Evolutionary conservation across 2,329 filamentous ascomycete genomes (phyloP), one percentile per base, ranked within the genome.

Genomic region (Calycina marina): DNA sequence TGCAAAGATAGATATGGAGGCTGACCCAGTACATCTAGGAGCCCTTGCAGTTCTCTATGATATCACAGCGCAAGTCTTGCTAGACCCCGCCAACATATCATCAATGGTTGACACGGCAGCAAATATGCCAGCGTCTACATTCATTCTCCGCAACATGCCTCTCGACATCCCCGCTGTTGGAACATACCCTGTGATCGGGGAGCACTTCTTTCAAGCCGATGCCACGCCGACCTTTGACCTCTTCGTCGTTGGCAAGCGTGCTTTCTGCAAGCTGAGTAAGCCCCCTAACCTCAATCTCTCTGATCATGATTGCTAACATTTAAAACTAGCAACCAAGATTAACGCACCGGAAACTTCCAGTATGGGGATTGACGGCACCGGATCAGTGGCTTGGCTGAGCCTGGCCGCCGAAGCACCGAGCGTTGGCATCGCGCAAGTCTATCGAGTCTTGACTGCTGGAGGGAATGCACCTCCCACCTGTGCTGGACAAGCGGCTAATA

Each of bases 41-140:
- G 86, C 86, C 35, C 52, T 81, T 0, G 86, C 86, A 30, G 73
- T 70, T 3, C 79, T 94, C 46, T 93, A 80, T 73, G 84, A 93
- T 57, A 78, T 74, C 37, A 82, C 75, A 46, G 93, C 85, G 58
- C 56, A 85, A 24, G 77, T 77, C 3, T 14, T 25, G 17, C 18
- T 25, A 14, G n/a, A n/a, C 14, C 17, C 29, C 18, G 65, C 77
- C 25, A 60, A 68, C 44, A 73, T 72, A 47, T 73, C 80, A 1
- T 64, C 72, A 34, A 61, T 88, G 10, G 60, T 84, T 24, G 52
- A 62, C 42, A 56, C 63, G 36, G 48, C 55, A 26, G 37, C 48
- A 25, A 37, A 36, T 40, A 30, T 52, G 47, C 30, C 59, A 67
- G 34, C 40, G 20, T 64, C 66, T 3, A 67, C 72, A 53, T 59